Percentiles rank a stretch among this genome's conserved stretches.
phyloP scores from a whole-genome alignment of 2,329 filamentous ascomycete species.

The Thielaviopsis musarum region DNA sequence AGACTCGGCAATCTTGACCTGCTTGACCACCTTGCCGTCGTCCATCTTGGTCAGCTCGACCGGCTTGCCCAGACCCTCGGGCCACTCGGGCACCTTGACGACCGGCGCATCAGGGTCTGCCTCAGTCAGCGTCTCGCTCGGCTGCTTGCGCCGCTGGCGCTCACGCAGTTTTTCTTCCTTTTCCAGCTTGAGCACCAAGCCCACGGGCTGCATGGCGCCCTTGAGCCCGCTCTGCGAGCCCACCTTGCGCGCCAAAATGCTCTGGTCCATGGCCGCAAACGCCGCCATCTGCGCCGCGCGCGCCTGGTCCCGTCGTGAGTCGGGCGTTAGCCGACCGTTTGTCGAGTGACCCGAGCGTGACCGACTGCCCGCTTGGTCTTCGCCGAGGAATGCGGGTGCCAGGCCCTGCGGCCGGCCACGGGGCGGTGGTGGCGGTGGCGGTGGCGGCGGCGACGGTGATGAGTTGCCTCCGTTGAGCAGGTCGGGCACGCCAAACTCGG shows the following conservation, averaged over 20 bases:
- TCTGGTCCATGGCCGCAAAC: constrained; percentile 47
- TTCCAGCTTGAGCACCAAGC: constrained; percentile 13
- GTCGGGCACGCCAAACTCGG: constrained; percentile 38
- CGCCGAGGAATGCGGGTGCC: constrained; percentile 3
- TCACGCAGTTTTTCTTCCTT: constrained; percentile 10
- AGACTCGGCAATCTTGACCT: constrained; percentile 2
- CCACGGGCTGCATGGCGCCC: constrained; percentile 15
- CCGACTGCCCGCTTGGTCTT: background rate
- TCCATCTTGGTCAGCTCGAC: background rate
- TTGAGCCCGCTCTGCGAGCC: constrained; percentile 26
- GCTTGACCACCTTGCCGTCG: constrained; percentile 15
- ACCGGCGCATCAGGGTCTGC: background rate
- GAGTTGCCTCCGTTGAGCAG: background rate
- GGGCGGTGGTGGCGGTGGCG: background rate
- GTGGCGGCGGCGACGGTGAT: background rate
- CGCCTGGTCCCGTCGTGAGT: constrained; percentile 4
- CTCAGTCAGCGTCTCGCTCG: constrained; percentile 1
- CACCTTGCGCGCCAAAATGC: constrained; percentile 38
- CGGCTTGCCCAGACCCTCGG: background rate
- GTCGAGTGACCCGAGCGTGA: constrained; percentile 1
- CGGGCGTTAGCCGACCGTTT: constrained; percentile 1
- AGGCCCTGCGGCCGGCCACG: constrained; percentile 31
- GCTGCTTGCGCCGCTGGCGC: constrained; percentile 1
- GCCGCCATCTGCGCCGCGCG: constrained; percentile 37
- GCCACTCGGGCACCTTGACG: background rate